Evolutionary conservation across 768 basidiomycete genomes (phyloP).

Genomic region (Fistulinella prunicolor): DNA sequence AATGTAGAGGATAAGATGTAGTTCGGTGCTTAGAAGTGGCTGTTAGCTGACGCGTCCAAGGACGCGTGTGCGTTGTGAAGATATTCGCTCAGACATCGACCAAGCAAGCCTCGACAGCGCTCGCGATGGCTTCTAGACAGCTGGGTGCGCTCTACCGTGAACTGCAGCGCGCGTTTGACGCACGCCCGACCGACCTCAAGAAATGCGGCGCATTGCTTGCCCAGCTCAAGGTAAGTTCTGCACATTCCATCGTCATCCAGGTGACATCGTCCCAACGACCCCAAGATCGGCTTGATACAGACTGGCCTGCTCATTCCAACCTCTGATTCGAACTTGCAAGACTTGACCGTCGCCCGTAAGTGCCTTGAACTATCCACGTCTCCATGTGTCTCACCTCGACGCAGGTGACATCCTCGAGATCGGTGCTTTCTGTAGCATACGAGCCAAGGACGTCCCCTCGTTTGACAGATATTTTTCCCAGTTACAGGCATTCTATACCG

Average conservation of each 20-base stretch:
- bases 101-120: no score
- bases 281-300: slow-evolving; percentile 73
- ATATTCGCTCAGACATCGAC: no score
- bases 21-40: slow-evolving; percentile 16
- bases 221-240: slow-evolving; percentile 65
- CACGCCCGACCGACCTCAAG: slow-evolving; percentile 64
- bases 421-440: slow-evolving; percentile 91
- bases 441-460: slow-evolving; percentile 81
- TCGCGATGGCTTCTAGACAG: slow-evolving; percentile 51
- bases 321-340: slow-evolving; percentile 56
- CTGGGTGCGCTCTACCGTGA: slow-evolving; percentile 63
- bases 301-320: slow-evolving; percentile 76
- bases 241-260: not conserved
- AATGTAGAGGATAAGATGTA: slow-evolving; percentile 20
- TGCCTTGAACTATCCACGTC: slow-evolving; percentile 10
- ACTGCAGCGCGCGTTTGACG: slow-evolving; percentile 62
- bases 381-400: not conserved
- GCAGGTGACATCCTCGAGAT: slow-evolving; percentile 94
- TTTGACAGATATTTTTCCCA: slow-evolving; percentile 96
- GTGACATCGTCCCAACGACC: not conserved
- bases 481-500: slow-evolving; percentile 85
- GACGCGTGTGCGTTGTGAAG: no score
- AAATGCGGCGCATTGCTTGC: slow-evolving; percentile 60
- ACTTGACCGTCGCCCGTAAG: slow-evolving; percentile 74
- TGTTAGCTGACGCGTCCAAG: slow-evolving; percentile 58